These are phyloP conservation scores for Ehretia macrophylla DNA, from an alignment of 257 asterid genomes.

Conservation along the genomic window DNA sequence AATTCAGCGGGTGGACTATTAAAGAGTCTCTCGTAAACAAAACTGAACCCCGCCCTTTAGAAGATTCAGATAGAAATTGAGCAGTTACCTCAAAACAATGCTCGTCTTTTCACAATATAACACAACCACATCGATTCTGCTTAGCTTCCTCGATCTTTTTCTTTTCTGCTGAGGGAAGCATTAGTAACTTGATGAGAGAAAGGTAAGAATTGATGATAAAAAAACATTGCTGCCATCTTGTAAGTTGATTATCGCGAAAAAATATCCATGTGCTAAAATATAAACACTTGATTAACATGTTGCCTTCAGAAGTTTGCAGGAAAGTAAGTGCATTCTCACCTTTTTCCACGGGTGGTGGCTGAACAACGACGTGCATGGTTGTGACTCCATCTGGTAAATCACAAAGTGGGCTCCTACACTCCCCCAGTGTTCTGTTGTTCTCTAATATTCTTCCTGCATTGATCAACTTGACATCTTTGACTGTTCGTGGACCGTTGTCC, in stretches of 20 bases:
- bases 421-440: constrained; percentile 70
- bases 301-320: not conserved
- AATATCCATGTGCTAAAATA: not conserved
- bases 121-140: constrained; percentile 65
- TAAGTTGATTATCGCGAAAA: no score
- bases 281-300: not conserved
- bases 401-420: constrained; percentile 69
- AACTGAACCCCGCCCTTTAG: no score
- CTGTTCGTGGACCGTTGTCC: constrained; percentile 63
- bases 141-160: constrained; percentile 35
- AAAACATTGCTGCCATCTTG: no score
- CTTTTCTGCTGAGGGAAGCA: constrained; percentile 44
- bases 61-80: no score
- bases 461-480: constrained; percentile 76
- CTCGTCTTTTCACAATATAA: constrained; percentile 55
- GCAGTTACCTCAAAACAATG: constrained; percentile 22
- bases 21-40: no score
- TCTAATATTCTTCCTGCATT: constrained; percentile 84
- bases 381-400: constrained; percentile 77
- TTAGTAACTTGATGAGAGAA: constrained; percentile 4
- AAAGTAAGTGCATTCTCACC: constrained; percentile 31
- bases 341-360: constrained; percentile 56
- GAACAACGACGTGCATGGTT: constrained; percentile 87
- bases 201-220: not conserved
- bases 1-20: no score